Evolutionary conservation across 1,284 basidiomycete genomes (phyloP).

Genomic region (Phellopilus nigrolimitatus): DNA sequence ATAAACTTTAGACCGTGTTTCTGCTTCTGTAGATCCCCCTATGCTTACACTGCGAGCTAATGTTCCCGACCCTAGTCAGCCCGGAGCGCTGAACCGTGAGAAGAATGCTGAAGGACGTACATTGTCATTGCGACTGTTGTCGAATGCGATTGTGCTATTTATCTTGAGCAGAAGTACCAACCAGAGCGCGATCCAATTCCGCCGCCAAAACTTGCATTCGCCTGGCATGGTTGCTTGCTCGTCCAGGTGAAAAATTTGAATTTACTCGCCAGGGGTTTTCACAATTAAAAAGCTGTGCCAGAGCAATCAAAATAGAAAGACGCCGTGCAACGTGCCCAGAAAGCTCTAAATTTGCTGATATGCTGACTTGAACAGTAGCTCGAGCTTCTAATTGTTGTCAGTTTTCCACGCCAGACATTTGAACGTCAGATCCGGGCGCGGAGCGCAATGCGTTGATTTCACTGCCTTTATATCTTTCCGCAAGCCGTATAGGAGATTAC

Average conservation of each 20-base stretch:
- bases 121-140: constrained; percentile 20
- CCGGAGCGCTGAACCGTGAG: neutral
- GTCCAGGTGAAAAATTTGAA: too few relatives aligned
- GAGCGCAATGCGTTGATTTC: neutral
- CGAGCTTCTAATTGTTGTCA: too few relatives aligned
- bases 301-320: too few relatives aligned
- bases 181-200: neutral
- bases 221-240: too few relatives aligned
- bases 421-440: neutral
- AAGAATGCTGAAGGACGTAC: constrained; percentile 6
- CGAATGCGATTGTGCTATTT: constrained; percentile 3
- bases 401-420: neutral
- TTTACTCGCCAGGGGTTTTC: too few relatives aligned
- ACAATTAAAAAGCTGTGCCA: too few relatives aligned
- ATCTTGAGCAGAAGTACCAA: neutral
- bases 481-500: neutral
- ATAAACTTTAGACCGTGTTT: neutral
- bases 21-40: neutral
- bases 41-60: constrained; percentile 21
- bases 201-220: neutral
- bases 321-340: neutral
- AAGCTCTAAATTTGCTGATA: too few relatives aligned
- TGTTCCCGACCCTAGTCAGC: neutral
- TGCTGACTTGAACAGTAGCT: neutral
- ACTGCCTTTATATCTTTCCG: neutral